Evolutionary conservation across 192 early-diverging fungal genomes (phyloP), one percentile per base, ranked within the genome.

Genomic region (Diversispora eburnea): DNA sequence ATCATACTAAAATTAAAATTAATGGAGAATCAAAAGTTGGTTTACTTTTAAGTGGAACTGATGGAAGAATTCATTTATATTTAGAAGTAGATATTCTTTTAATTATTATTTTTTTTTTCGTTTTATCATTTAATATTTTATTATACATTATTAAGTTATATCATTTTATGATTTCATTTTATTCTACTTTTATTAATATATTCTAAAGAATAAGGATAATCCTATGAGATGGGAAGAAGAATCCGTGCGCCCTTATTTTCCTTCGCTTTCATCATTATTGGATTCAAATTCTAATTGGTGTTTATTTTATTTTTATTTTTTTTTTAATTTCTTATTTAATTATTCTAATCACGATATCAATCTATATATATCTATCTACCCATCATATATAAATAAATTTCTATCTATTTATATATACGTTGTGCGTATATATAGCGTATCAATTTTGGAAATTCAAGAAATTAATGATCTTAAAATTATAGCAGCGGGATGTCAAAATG

Each of bases 401-500:
- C 10, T 17, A 17, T 10, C 15, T 41, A 57, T 47, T 15, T 45
- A 22, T 33, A 12, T 19, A 4, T 22, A 22, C 12, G 6, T 2
- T 8, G 3, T 45, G 20, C 17, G 3, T 13, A 52, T n/a, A 42
- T 45, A n/a, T 42, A 72, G 70, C 13, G 46, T 73, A 56, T 52
- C 54, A 52, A 49, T 60, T 22, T 17, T 73, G 19, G 72, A 73
- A n/a, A 73, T 73, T 56, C 9, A 20, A 56, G 72, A 73, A 41
- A 17, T 73, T 43, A 8, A 7, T 52, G 41, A 61, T 33, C 20
- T 47, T 9, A 73, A 54, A 63, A 64, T 73, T n/a, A 63, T 73
- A 39, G 72, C 58, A 19, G 72, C 61, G 10, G 72, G 72, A 41
- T 73, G 72, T 51, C 58, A 73, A 49, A 73, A 73, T 73, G 72